Base-by-base conservation (phyloP, 345 rosid genomes). In the Murraya koenigii region DNA sequence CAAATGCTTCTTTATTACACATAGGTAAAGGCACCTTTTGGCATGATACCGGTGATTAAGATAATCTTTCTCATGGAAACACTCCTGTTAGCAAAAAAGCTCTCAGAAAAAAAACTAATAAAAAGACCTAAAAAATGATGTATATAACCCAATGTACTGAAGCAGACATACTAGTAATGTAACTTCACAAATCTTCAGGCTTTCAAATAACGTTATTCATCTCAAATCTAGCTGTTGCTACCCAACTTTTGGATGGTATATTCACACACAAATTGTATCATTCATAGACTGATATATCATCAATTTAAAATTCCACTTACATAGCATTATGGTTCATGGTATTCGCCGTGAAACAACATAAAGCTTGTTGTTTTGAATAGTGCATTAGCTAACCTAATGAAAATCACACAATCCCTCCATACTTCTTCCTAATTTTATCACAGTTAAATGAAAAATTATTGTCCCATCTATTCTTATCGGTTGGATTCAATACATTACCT, bases 11-110 rank as follows among this genome's bases (percentile, higher is more conserved):
- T 87, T 89, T 67, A 95, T 77, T 25, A 90, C 80, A 78, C 94
- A 91, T 59, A 95, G 97, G 85, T 94, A 92, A 38, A 93, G 80
- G 82, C 87, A 91, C 81, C 99, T 83, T 84, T 92, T 94, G 78
- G 96, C 98, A 83, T 92, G 95, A 84, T 95, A 95, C 35, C 99
- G 87, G 72, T 93, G 78, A 88, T 94, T 89, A 78, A 93, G 85
- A 82, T 90, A 95, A 81, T 95, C 98, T 75, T 91, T 91, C 90
- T 91, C 97, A 74, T 83, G 86, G 80, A 92, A 95, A 81, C 98
- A 94, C 54, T 93, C 98, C 99, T 93, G 91, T 10, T 55, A 74
- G 67, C 33, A 6, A 28, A 69, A 61, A 19, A 60, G 14, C n/a
- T 20, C 9, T 75, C n/a, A 69, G 47, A 54, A 75, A 76, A 58